These are phyloP conservation scores for Beauveria medogensis DNA, from an alignment of 2,329 filamentous ascomycete genomes.

Conservation along the genomic window DNA sequence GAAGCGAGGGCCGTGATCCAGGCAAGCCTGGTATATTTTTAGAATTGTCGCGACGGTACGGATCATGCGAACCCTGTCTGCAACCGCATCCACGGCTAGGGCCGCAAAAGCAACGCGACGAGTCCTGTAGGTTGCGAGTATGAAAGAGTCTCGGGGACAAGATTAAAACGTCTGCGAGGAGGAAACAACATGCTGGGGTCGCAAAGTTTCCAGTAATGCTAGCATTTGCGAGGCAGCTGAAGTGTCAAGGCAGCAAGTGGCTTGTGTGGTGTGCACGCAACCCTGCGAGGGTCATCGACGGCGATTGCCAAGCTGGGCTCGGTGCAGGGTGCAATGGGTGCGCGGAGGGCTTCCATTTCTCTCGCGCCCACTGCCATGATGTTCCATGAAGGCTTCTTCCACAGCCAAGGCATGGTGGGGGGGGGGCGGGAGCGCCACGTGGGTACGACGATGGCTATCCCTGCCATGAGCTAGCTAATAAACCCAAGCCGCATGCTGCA, in stretches of 20 bases:
- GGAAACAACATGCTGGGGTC: background rate
- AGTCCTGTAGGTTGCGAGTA: background rate
- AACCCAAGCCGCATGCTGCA: constrained; percentile 1
- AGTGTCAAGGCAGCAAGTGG: constrained; percentile 2
- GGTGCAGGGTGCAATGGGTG: background rate
- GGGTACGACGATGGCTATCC: constrained; percentile 8
- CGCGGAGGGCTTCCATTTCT: background rate
- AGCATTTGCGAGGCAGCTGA: background rate
- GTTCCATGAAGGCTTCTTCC: background rate
- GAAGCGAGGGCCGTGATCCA: background rate
- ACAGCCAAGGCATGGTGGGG: background rate
- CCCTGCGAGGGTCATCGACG: background rate
- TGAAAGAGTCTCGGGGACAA: background rate
- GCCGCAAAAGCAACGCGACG: background rate
- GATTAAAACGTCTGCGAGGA: background rate
- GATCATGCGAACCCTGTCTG: background rate
- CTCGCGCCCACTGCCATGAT: background rate
- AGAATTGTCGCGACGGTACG: background rate
- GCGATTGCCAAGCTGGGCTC: background rate
- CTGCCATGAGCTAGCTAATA: background rate
- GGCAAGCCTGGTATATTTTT: background rate
- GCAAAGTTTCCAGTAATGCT: background rate
- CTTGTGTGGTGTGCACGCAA: background rate
- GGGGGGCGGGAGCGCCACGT: constrained; percentile 10
- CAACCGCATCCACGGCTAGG: background rate